Evolutionary conservation across 164 flowering plant species (phyloP).

Genomic region (Annona squamosa): DNA sequence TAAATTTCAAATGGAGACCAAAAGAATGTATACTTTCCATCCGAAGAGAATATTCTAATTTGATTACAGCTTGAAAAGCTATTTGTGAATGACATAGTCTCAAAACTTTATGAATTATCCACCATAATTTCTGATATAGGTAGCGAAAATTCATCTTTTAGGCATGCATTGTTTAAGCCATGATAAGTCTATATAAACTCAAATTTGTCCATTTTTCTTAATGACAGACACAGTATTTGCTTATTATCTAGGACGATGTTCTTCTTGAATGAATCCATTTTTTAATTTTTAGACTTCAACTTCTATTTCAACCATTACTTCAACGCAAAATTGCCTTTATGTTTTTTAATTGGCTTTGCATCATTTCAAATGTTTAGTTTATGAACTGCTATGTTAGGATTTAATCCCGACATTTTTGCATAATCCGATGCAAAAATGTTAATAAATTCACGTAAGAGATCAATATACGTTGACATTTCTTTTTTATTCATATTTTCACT

Average conservation of each 20-base stretch:
- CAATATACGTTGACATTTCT: too few species aligned
- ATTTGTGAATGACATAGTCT: neutral
- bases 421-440: too few species aligned
- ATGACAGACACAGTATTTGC: neutral
- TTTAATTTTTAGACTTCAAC: neutral
- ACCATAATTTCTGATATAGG: neutral
- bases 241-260: neutral
- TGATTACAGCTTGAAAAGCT: neutral
- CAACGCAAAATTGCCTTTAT: neutral
- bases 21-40: neutral
- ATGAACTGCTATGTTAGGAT: too few species aligned
- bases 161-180: neutral
- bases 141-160: constrained; percentile 2
- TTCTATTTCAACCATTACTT: neutral
- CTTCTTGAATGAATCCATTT: neutral
- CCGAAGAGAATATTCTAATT: neutral
- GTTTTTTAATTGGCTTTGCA: neutral
- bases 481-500: too few species aligned
- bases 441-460: too few species aligned
- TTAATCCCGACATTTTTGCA: too few species aligned
- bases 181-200: neutral
- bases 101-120: neutral
- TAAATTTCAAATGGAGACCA: neutral
- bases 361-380: too few species aligned
- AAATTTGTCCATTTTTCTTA: neutral